Base-by-base conservation (phyloP, 2,329 filamentous ascomycete genomes). In the Penicillium nordicum region DNA sequence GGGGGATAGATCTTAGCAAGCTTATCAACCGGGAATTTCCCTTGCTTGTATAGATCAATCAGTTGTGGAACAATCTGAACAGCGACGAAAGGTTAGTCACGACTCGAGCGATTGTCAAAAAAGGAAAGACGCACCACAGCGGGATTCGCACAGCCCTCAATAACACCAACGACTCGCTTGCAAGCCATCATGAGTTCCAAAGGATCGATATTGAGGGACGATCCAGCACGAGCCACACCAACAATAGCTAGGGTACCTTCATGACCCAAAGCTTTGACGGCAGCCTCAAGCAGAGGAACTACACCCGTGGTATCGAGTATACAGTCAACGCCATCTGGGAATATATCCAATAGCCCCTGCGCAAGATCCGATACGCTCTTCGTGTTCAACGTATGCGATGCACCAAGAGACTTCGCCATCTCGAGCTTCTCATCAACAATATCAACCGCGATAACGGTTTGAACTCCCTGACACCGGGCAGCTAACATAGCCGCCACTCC, bases 381-480 rank as follows among this genome's bases (percentile, higher is more conserved):
- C 6, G 72, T 69, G 58, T 77, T 75, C 46, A 79, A 59, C 0
- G 63, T 67, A 30, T 75, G 63, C 12, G 77, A 80, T 3, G 80
- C 80, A 25, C 80, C 80, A 12, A 80, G 68, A 38, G 71, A 68
- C 21, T 64, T 72, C 0, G 79, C 79, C 23, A 81, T 59, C 25
- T 73, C 69, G 12, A 82, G 67, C 21, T 77, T 71, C 5, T 64
- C 63, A 8, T 73, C 65, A 12, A 79, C 70, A 10, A 80, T 67
- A 58, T 82, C 80, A 8, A 80, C 72, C 5, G 74, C 79, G 10
- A 82, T 75, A 49, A 82, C 10, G 8, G 43, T 60, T 25, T 61
- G 49, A 3, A 64, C 64, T 1, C 73, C 45, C 60, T 45, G 45
- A 29, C 57, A 56, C 7, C 51, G 56, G 1, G 65, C 65, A n/a